These are phyloP conservation scores for Calonectria naviculata DNA, from an alignment of 2,329 filamentous ascomycete genomes.

Conservation along the genomic window DNA sequence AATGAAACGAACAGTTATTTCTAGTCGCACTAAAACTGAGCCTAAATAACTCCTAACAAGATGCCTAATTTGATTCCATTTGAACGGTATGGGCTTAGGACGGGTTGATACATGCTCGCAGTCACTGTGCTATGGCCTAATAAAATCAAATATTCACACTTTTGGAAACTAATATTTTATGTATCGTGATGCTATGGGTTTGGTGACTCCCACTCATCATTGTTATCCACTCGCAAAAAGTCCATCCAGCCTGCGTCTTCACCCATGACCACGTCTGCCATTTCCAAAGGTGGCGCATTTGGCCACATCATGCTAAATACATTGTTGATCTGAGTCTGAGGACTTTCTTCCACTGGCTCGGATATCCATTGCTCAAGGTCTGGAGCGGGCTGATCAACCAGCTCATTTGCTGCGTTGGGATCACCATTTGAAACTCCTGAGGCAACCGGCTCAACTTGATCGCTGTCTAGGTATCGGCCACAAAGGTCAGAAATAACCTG, in stretches of 20 bases:
- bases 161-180: not conserved
- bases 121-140: not conserved
- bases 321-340: slow-evolving; percentile 55
- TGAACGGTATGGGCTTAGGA: too few relatives aligned
- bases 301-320: slow-evolving; percentile 60
- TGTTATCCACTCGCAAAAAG: slow-evolving; percentile 41
- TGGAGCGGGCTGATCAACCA: not conserved
- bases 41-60: too few relatives aligned
- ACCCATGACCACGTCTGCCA: slow-evolving; percentile 50
- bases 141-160: not conserved
- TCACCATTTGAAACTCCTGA: not conserved
- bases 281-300: slow-evolving; percentile 49
- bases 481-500: slow-evolving; percentile 55
- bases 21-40: too few relatives aligned
- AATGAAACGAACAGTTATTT: too few relatives aligned
- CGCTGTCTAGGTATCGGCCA: slow-evolving; percentile 46
- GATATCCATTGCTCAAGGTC: slow-evolving; percentile 5
- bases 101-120: too few relatives aligned
- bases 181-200: not conserved
- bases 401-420: not conserved
- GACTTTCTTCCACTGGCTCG: slow-evolving; percentile 48
- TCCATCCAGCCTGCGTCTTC: slow-evolving; percentile 51
- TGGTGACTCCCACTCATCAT: slow-evolving; percentile 23
- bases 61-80: too few relatives aligned
- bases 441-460: slow-evolving; percentile 8